Evolutionary conservation across 768 basidiomycete genomes (phyloP), one percentile per base, ranked within the genome.

Genomic region (Udeniomyces megalosporus): DNA sequence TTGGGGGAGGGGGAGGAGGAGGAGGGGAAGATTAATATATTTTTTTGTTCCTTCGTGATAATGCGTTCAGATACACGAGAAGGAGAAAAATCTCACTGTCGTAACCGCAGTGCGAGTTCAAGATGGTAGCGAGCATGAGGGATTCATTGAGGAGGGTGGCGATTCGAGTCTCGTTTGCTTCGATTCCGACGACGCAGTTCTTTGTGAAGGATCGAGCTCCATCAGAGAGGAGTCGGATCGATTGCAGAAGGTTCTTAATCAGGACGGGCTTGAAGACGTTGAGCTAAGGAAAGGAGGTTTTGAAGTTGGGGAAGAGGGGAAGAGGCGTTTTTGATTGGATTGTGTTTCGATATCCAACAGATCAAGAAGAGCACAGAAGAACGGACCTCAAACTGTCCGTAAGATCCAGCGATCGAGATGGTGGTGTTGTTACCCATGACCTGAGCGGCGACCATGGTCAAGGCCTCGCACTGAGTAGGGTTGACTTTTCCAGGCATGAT

Each of bases 401-500:
- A 89, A 17, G 90, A 84, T 57, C 95, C 89, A 38, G 91, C 92
- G 67, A 99, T 77, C 69, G 84, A 86, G 72, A 97, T 88, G 49
- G 84, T 75, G 12, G 90, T 91, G 74, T 97, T 87, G 76, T 97
- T 99, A 46, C 95, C 95, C 75, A 97, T 93, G 4, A 97, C 93
- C 74, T 97, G 95, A 0, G 93, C 91, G 46, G 90, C 88, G 26
- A 97, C 90, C 95, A 97, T 97, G 11, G 95, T 97, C 65, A 97
- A 75, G 8, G 95, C 95, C 75, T 99, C 95, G 69, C 95, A 97
- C 73, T 99, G 95, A 4, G 95, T 99, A 12, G 95, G 95, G 76
- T 99, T 99, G 63, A 99, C 95, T 77, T 99, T 97, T 65, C 95
- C 95, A 7, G 92, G 95, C 95, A 99, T 99, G 76, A 99, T 97